phyloP scores from a whole-genome alignment of 768 basidiomycete genomes.

The Leucocoprinus leucothites region DNA sequence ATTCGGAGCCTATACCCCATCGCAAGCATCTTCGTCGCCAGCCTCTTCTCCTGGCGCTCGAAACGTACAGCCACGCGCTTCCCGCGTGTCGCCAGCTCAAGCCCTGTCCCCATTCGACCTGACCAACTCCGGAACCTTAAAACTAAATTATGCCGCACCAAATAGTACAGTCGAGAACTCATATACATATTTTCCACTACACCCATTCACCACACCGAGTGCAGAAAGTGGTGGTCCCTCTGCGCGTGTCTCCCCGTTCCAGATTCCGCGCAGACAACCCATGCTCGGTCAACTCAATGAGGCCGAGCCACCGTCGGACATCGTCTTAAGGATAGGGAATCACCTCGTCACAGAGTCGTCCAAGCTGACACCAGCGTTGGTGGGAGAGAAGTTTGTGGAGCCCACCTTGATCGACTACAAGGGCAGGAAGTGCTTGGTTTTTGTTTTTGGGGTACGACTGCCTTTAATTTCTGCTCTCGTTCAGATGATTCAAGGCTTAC shows the following conservation, averaged over 20 bases:
- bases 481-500: constrained; percentile 4
- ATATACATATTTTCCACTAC: constrained; percentile 36
- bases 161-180: constrained; percentile 11
- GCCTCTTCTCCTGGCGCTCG: constrained; percentile 6
- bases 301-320: constrained; percentile 26
- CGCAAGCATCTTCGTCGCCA: constrained; percentile 6
- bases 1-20: constrained; percentile 10
- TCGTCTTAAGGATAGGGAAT: constrained; percentile 27
- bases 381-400: constrained; percentile 62
- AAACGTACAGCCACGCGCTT: constrained; percentile 1
- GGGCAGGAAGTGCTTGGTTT: constrained; percentile 51
- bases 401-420: constrained; percentile 50
- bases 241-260: constrained; percentile 27
- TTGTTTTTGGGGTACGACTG: constrained; percentile 56
- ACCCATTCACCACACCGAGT: constrained; percentile 29
- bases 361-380: constrained; percentile 47
- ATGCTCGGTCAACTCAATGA: constrained; percentile 27
- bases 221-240: constrained; percentile 19
- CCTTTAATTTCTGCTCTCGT: constrained; percentile 2
- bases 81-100: constrained; percentile 2
- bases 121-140: constrained; percentile 2
- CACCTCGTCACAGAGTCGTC: constrained; percentile 38
- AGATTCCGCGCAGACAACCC: constrained; percentile 34
- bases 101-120: constrained; percentile 3
- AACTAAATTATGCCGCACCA: constrained; percentile 9